Percentiles rank a stretch among this genome's conserved stretches.
Conservation (phyloP, 129 eudicot species). For the Flaveria brownii region DNA sequence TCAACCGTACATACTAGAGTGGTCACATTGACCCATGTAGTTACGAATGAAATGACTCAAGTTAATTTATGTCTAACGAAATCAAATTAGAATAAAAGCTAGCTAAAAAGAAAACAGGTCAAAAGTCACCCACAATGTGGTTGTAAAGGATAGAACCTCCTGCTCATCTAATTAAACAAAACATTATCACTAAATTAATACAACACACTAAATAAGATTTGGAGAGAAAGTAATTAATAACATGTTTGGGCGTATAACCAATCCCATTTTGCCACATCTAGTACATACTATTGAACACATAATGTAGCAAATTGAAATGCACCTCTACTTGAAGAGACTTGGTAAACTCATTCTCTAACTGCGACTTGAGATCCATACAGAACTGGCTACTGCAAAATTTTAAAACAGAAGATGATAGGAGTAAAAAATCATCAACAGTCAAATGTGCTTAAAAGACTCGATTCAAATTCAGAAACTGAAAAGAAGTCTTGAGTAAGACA, state of each 20-base stretch:
- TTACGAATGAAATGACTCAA: not conserved
- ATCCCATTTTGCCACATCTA: not conserved
- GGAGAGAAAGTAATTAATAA: not conserved
- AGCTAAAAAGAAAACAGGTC: not conserved
- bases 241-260: not conserved
- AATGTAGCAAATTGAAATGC: constrained; percentile 17
- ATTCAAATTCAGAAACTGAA: not conserved
- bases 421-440: constrained; percentile 20
- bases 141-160: not conserved
- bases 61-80: not conserved
- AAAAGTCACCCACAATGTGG: not conserved
- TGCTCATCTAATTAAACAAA: not conserved
- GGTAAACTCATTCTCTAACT: constrained; percentile 78
- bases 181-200: not conserved
- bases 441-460: not conserved
- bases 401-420: constrained; percentile 16
- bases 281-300: not conserved
- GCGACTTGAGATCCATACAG: constrained; percentile 64
- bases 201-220: not conserved
- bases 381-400: constrained; percentile 80
- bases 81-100: not conserved
- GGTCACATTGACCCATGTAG: not conserved
- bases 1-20: not conserved
- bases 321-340: constrained; percentile 82
- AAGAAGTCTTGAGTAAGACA: not conserved